Conservation (phyloP, 805 yeast species). For the Clavispora phyllophila region DNA sequence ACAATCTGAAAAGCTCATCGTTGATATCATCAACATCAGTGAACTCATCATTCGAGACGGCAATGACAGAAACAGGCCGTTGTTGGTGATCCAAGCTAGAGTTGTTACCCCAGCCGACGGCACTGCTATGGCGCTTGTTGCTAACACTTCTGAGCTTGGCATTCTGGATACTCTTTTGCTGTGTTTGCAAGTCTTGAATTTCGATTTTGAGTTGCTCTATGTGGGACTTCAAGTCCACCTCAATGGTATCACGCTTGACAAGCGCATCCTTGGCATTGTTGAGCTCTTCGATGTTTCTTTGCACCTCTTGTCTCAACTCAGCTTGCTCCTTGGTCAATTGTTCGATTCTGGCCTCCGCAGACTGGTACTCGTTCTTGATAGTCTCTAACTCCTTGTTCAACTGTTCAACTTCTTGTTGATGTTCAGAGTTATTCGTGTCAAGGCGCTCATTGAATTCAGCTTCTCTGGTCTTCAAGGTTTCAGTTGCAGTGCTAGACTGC, state of each 20-base stretch:
- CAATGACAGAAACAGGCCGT: conserved; percentile 60
- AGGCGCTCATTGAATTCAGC: conserved; percentile 45
- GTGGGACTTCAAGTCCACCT: conserved; percentile 59
- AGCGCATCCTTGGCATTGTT: conserved; percentile 55
- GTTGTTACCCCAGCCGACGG: conserved; percentile 30
- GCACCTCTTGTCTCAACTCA: conserved; percentile 59
- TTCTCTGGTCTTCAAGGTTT: conserved; percentile 51
- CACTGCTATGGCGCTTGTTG: conserved; percentile 39
- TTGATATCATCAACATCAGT: conserved; percentile 62
- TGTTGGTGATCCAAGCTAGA: conserved; percentile 35
- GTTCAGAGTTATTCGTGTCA: conserved; percentile 41
- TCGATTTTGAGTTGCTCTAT: conserved; percentile 52
- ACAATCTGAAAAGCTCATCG: conserved; percentile 65
- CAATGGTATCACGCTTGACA: conserved; percentile 56
- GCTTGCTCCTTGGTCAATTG: conserved; percentile 58
- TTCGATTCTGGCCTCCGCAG: conserved; percentile 55
- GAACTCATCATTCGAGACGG: conserved; percentile 49
- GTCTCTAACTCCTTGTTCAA: conserved; percentile 52
- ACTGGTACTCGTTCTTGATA: conserved; percentile 52
- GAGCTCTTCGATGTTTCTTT: conserved; percentile 55
- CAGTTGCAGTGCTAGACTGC: conserved; percentile 50
- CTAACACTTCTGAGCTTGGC: conserved; percentile 30
- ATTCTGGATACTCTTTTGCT: conserved; percentile 31
- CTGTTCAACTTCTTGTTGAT: conserved; percentile 42
- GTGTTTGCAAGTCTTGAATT: conserved; percentile 41